Conservation (phyloP, 2,329 filamentous ascomycete genomes). For the Colletotrichum sp. region DNA sequence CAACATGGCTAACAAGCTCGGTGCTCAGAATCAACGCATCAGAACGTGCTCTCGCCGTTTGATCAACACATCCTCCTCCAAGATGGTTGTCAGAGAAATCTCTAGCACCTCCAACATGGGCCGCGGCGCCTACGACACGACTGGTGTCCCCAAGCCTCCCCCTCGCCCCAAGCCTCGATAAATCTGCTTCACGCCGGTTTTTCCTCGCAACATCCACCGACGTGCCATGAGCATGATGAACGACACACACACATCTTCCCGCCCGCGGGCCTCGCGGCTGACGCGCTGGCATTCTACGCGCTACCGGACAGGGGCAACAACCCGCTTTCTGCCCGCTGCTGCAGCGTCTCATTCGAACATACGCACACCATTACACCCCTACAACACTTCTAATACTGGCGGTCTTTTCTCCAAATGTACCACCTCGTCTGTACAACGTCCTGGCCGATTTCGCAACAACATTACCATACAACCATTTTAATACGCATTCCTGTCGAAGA, state of each 20-base stretch:
- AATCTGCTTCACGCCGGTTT: conserved; percentile 13
- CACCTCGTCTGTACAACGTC: conserved; percentile 16
- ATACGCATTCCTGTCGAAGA: conserved; percentile 38
- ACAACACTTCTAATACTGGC: conserved; percentile 16
- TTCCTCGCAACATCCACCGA: not conserved
- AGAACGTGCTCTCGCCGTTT: not conserved
- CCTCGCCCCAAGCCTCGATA: conserved; percentile 46
- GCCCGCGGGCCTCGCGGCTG: conserved; percentile 12
- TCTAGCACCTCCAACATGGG: conserved; percentile 48
- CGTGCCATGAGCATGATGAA: conserved; percentile 2
- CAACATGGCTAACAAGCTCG: conserved; percentile 16
- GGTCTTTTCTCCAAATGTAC: conserved; percentile 11
- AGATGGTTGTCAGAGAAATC: conserved; percentile 40
- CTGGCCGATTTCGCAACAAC: conserved; percentile 19
- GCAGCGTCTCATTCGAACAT: conserved; percentile 9
- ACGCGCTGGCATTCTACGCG: conserved; percentile 22
- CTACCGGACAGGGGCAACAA: conserved; percentile 20
- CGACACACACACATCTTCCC: not conserved
- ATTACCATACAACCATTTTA: conserved; percentile 34
- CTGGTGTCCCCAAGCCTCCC: conserved; percentile 52
- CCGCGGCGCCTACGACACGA: conserved; percentile 58
- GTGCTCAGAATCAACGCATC: not conserved
- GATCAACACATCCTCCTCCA: conserved; percentile 15
- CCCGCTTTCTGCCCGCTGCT: not conserved
- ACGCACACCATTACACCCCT: not conserved